phyloP scores from a whole-genome alignment of 2,329 filamentous ascomycete species.

The Celoporthe dispersa region DNA sequence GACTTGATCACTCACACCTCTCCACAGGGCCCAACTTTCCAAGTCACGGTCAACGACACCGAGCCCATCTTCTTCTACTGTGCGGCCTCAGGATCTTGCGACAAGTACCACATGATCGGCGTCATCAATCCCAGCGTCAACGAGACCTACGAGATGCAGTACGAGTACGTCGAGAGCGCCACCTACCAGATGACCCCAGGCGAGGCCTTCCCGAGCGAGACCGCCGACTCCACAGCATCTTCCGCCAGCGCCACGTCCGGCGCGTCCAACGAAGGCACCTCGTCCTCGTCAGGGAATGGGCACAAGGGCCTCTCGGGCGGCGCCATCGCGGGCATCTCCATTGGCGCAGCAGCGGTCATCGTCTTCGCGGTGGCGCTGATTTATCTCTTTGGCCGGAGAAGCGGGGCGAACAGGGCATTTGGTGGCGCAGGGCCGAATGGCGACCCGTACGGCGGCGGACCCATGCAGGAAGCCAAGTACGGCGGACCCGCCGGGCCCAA shows the following conservation, averaged over 20 bases:
- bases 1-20: constrained; percentile 11
- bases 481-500: constrained; percentile 33
- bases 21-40: constrained; percentile 46
- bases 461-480: constrained; percentile 38
- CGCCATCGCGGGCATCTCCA: constrained; percentile 63
- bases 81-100: constrained; percentile 68
- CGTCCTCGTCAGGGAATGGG: constrained; percentile 2
- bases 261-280: constrained; percentile 28
- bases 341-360: constrained; percentile 54
- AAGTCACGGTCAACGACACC: constrained; percentile 60
- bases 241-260: constrained; percentile 22
- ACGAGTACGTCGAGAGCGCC: constrained; percentile 50
- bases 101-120: constrained; percentile 71
- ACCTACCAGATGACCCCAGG: constrained; percentile 60
- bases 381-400: constrained; percentile 51
- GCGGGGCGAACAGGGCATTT: constrained; percentile 44
- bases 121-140: constrained; percentile 70
- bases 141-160: constrained; percentile 52
- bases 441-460: constrained; percentile 26
- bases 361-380: constrained; percentile 50
- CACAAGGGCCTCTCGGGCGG: constrained; percentile 41
- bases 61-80: constrained; percentile 73
- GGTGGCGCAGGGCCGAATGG: constrained; percentile 32
- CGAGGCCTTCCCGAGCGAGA: constrained; percentile 56
- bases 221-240: constrained; percentile 33